Conservation (phyloP, 1,284 basidiomycete species). For the Uromyces viciae-fabae region DNA sequence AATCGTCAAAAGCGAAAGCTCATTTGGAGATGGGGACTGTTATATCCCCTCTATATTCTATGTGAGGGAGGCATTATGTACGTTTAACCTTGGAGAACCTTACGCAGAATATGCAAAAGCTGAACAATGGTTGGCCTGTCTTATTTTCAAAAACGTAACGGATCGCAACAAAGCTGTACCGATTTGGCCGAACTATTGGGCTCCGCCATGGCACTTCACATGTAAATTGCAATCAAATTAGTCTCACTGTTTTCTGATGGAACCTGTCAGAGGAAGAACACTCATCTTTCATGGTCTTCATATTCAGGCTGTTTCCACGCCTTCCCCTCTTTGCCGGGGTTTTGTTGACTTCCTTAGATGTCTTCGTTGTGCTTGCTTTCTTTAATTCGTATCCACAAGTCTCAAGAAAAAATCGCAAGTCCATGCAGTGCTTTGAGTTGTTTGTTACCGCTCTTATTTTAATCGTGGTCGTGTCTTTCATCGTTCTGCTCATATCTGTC, state of each 20-base stretch:
- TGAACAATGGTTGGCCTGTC: conserved; percentile 5
- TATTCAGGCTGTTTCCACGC: conserved; percentile 67
- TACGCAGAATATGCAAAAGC: conserved; percentile 22
- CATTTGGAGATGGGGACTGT: conserved; percentile 64
- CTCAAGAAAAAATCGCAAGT: conserved; percentile 49
- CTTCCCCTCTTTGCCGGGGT: conserved; percentile 77
- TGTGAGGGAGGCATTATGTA: conserved; percentile 76
- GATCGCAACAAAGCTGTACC: conserved; percentile 53
- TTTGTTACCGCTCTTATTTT: conserved; percentile 68
- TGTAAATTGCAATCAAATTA: conserved; percentile 60
- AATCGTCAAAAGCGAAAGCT: conserved; percentile 64
- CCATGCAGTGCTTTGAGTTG: conserved; percentile 63
- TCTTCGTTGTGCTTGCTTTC: conserved; percentile 65
- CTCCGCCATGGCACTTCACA: conserved; percentile 70
- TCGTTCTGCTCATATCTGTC: conserved; percentile 71
- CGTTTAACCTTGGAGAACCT: conserved; percentile 61
- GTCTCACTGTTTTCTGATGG: too few species aligned
- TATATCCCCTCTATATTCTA: conserved; percentile 64
- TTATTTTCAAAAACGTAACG: neutral
- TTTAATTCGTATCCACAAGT: conserved; percentile 54
- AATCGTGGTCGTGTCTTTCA: conserved; percentile 75
- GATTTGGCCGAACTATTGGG: conserved; percentile 68
- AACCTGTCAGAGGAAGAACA: neutral
- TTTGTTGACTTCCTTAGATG: conserved; percentile 76
- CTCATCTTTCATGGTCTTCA: too few species aligned